Evolutionary conservation across 2,329 filamentous ascomycete genomes (phyloP), one percentile per base, ranked within the genome.

Genomic region (Talaromyces sp.): DNA sequence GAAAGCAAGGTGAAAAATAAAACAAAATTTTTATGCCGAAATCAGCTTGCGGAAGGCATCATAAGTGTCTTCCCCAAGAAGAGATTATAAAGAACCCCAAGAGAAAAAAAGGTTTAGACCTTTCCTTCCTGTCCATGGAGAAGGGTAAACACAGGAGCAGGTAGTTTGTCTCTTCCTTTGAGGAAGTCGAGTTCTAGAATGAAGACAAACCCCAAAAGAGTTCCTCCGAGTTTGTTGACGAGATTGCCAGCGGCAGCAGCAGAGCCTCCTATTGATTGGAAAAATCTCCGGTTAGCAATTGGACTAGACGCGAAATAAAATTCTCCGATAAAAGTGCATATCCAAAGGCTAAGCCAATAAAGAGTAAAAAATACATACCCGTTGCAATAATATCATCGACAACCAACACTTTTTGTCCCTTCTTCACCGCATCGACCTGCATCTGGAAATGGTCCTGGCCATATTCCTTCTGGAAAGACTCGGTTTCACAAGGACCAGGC

Each of bases 341-440:
- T 28, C 7, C n/a, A n/a, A n/a, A 28, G 25, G 7, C 25, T 7
- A 28, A 28, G 4, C 25, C 25, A 3, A 28, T 28, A 17, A 17
- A 19, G 35, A 45, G 39, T 39, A 45, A 22, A 25, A 37, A 36
- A 22, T 40, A 52, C 46, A 51, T 81, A 96, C 93, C 93, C 64
- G 94, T 99, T 58, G 94, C 94, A 78, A 99, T 97, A 70, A 99
- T 96, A 74, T 99, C 94, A 75, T 99, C 94, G 33, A 99, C 91
- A 64, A 99, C 83, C 62, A 99, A 79, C 59, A 96, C 93, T 74
- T 88, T 92, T 78, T 96, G 90, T 36, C 92, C 92, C 53, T 84
- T 81, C 77, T 89, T 87, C 69, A 99, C 87, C 45, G 88, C 87
- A 74, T 89, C 91, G 65, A 83, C 80, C 80, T 99, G 94, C 80